phyloP scores from a whole-genome alignment of 345 rosid genomes.

The Trapa bicornis region DNA sequence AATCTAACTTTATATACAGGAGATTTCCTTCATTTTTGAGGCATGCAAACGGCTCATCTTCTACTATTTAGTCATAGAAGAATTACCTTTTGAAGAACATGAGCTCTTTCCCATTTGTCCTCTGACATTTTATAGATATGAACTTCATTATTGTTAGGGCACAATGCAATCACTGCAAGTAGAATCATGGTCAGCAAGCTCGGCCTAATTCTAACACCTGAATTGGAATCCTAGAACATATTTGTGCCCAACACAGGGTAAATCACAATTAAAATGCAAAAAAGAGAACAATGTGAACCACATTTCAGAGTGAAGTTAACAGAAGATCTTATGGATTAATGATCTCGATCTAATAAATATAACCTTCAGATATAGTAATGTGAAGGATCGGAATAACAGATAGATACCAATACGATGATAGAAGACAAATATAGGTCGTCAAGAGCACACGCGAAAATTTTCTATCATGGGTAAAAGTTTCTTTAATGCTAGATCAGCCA shows the following conservation, averaged over 20 bases:
- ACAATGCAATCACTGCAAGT: slow-evolving; percentile 74
- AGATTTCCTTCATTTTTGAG: background rate
- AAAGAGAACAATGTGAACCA: background rate
- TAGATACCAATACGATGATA: background rate
- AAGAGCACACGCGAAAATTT: background rate
- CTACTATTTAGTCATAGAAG: background rate
- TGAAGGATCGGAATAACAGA: background rate
- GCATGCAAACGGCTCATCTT: background rate
- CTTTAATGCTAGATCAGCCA: background rate
- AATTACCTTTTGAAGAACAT: slow-evolving; percentile 73
- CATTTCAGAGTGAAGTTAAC: background rate
- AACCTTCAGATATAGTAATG: background rate
- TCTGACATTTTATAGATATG: slow-evolving; percentile 65
- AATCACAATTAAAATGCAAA: background rate
- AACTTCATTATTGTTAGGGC: slow-evolving; percentile 87
- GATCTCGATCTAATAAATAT: background rate
- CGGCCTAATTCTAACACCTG: background rate
- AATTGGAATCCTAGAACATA: background rate
- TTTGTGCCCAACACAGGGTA: background rate
- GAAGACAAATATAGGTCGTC: too few species aligned
- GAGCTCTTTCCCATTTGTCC: slow-evolving; percentile 80
- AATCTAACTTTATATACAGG: background rate
- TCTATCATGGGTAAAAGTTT: background rate
- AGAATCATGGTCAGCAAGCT: slow-evolving; percentile 1
- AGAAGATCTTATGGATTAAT: background rate